These are phyloP conservation scores for Fusarium sp. DNA, from an alignment of 2,329 filamentous ascomycete genomes.

Conservation along the genomic window DNA sequence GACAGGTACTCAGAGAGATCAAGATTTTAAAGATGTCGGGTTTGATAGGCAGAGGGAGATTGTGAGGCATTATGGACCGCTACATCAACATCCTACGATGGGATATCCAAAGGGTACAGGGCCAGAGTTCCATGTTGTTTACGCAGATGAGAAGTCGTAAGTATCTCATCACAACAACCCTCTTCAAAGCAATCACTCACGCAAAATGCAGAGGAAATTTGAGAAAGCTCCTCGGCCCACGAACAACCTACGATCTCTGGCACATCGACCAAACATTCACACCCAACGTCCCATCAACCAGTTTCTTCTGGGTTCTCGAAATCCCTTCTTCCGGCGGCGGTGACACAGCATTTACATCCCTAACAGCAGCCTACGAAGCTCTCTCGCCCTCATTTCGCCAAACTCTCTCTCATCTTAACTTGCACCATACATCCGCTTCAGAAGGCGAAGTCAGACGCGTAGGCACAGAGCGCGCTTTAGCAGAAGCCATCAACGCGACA, in stretches of 20 bases:
- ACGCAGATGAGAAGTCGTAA: slow-evolving; percentile 49
- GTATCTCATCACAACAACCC: neutral
- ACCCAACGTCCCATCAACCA: slow-evolving; percentile 48
- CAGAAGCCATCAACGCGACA: slow-evolving; percentile 47
- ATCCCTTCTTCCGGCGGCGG: slow-evolving; percentile 44
- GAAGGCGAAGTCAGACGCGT: slow-evolving; percentile 48
- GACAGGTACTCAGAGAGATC: slow-evolving; percentile 41
- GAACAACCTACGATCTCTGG: slow-evolving; percentile 49
- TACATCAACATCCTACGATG: slow-evolving; percentile 50
- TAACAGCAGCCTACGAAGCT: slow-evolving; percentile 48
- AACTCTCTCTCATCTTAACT: slow-evolving; percentile 1
- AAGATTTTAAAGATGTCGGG: slow-evolving; percentile 50
- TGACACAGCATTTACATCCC: slow-evolving; percentile 49
- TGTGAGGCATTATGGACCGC: slow-evolving; percentile 49
- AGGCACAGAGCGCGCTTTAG: slow-evolving; percentile 44
- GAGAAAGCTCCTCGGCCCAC: slow-evolving; percentile 44
- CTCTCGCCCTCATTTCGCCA: slow-evolving; percentile 46
- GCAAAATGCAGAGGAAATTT: slow-evolving; percentile 40
- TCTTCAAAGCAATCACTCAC: accelerated
- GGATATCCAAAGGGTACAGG: slow-evolving; percentile 49
- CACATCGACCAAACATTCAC: slow-evolving; percentile 52
- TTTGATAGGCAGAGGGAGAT: slow-evolving; percentile 49
- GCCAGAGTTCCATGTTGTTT: slow-evolving; percentile 51
- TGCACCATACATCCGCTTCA: slow-evolving; percentile 46
- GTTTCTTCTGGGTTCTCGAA: slow-evolving; percentile 52